These are phyloP conservation scores for Ceratopteris richardii DNA, from an alignment of 75 land plant genomes.

Conservation along the genomic window DNA sequence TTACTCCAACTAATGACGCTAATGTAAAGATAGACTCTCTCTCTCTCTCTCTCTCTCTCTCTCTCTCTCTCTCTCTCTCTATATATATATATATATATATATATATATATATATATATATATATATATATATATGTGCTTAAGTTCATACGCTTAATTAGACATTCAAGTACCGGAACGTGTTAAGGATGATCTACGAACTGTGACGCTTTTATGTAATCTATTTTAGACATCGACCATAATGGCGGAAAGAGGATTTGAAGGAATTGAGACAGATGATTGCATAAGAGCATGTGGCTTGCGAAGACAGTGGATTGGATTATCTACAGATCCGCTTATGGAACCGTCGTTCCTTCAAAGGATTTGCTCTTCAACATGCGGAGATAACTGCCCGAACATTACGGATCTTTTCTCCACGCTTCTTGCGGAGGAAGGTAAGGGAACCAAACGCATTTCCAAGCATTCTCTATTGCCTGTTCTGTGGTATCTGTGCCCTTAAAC, in stretches of 20 bases:
- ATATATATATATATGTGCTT: no score
- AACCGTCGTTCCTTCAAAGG: neutral
- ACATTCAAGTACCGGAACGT: no score
- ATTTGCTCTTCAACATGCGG: constrained; percentile 16
- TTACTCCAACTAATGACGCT: no score
- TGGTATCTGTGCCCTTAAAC: no score
- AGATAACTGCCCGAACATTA: constrained; percentile 17
- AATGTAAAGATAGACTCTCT: no score
- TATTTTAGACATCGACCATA: constrained; percentile 11
- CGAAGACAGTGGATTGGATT: constrained; percentile 12
- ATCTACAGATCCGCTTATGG: constrained; percentile 16
- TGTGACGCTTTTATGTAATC: no score
- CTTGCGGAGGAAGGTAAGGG: constrained; percentile 24
- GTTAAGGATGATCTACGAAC: no score
- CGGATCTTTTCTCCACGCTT: constrained; percentile 18
- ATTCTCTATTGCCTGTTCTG: neutral
- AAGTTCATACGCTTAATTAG: no score
- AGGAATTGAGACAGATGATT: constrained; percentile 22
- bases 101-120: no score
- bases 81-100: no score
- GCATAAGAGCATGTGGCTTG: constrained; percentile 19
- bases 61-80: no score
- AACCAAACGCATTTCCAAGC: neutral
- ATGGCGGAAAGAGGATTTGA: constrained; percentile 10
- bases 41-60: no score